Evolutionary conservation across 345 rosid genomes (phyloP).

Genomic region (Cardamine chenopodiifolia): DNA sequence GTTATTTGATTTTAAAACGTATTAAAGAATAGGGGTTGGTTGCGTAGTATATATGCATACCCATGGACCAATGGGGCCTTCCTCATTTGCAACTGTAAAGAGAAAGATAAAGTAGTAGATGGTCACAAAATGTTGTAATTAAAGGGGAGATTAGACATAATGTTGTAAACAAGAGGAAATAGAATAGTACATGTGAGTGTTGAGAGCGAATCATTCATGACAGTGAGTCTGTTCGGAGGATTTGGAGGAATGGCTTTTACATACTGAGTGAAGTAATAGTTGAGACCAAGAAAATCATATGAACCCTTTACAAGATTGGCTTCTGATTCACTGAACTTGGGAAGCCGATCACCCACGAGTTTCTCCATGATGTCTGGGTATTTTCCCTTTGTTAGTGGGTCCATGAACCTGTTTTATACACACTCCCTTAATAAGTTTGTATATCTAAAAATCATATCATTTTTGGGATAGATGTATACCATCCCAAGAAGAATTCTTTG

Average conservation of each 20-base stretch:
- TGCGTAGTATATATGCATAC: not conserved
- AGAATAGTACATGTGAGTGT: not conserved
- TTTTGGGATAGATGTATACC: not conserved
- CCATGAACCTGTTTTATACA: conserved; percentile 28
- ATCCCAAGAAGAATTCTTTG: conserved; percentile 32
- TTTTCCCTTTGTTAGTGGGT: conserved; percentile 34
- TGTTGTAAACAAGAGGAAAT: not conserved
- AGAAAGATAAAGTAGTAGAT: not conserved
- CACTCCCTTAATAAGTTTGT: not conserved
- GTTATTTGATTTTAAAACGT: not conserved
- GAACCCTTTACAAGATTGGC: conserved; percentile 21
- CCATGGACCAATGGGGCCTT: conserved; percentile 18
- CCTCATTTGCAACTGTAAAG: not conserved
- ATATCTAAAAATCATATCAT: not conserved
- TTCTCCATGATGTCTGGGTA: conserved; percentile 29
- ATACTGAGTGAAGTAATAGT: conserved; percentile 35
- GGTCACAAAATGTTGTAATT: not conserved
- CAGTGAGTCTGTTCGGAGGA: not conserved
- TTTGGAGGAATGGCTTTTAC: not conserved
- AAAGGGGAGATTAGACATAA: not conserved
- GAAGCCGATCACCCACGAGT: conserved; percentile 27
- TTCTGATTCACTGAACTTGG: not conserved
- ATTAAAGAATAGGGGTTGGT: not conserved
- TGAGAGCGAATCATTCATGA: conserved; percentile 13
- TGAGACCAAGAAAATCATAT: conserved; percentile 38